Percentiles rank a stretch among this genome's conserved stretches.
Conservation (phyloP, 2,329 filamentous ascomycete species). For the Hypoxylon sp. region DNA sequence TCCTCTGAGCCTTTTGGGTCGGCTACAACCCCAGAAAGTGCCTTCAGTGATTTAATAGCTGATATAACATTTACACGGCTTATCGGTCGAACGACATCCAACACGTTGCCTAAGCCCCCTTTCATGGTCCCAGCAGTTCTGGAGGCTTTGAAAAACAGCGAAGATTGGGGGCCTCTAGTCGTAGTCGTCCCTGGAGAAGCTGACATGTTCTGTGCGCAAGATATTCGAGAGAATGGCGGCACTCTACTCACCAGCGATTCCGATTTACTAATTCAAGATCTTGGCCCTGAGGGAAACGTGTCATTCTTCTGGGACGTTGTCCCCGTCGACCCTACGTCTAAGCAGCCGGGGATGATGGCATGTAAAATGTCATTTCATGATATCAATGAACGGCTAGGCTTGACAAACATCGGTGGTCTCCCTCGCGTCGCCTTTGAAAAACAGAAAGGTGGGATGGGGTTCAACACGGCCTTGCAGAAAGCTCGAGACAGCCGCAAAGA, state of each 20-base stretch:
- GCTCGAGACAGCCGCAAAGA: constrained; percentile 51
- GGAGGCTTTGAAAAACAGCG: constrained; percentile 71
- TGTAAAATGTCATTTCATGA: constrained; percentile 55
- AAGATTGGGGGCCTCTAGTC: constrained; percentile 58
- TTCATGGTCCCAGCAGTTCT: constrained; percentile 85
- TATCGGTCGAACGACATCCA: neutral
- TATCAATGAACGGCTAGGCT: constrained; percentile 44
- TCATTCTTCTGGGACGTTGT: constrained; percentile 76
- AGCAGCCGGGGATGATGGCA: constrained; percentile 44
- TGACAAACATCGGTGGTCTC: constrained; percentile 50
- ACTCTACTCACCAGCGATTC: constrained; percentile 85
- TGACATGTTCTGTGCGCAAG: constrained; percentile 81
- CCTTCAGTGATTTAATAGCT: constrained; percentile 33
- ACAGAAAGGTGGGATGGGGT: constrained; percentile 26
- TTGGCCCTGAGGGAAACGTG: constrained; percentile 72
- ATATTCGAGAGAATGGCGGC: constrained; percentile 67
- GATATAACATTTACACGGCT: constrained; percentile 30
- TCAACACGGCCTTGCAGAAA: constrained; percentile 42
- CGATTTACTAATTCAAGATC: constrained; percentile 82
- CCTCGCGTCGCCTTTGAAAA: constrained; percentile 53
- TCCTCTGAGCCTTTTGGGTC: constrained; percentile 52
- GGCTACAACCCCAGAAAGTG: constrained; percentile 28
- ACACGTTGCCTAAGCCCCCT: constrained; percentile 60
- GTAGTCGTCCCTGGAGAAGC: constrained; percentile 85
- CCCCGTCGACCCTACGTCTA: constrained; percentile 41